Evolutionary conservation across 805 yeast genomes (phyloP), one percentile per base, ranked within the genome.

Genomic region (Lachancea dasiensis): DNA sequence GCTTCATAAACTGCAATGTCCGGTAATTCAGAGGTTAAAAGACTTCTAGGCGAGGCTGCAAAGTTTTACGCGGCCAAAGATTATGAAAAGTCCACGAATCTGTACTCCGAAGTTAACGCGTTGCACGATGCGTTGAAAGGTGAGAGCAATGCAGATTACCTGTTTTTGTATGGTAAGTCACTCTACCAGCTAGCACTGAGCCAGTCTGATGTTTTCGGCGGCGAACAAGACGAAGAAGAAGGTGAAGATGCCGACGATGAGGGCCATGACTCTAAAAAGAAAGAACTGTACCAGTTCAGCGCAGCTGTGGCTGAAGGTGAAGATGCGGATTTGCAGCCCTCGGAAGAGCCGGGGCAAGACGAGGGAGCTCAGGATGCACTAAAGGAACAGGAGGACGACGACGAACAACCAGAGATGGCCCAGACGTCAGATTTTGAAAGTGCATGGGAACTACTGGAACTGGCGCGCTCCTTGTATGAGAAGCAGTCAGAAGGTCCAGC

Each of bases 401-500:
- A 36, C 8, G 30, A 27, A 6, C 26, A 27, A 10, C 27, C 11
- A 7, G 35, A 27, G 13, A 41, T 25, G 10, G 47, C 39, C 4
- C 25, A 22, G 11, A 26, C 28, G 3, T 42, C 38, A n/a, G 45
- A 35, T 50, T 85, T 90, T 52, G 94, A 83, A 55, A 75, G 80
- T 13, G 95, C 96, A 0, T 84, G 95, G 92, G 92, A 84, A 36
- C 73, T 85, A 6, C 64, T 87, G 14, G 95, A 89, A 54, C 66
- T 85, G 27, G 73, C 95, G 2, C 72, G 96, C 45, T 69, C 81
- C 2, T 56, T 83, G 30, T 81, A 75, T 48, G 30, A 55, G 46
- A 21, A 53, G 36, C 30, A 52, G 24, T 33, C 60, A 6, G 63
- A 63, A 40, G 59, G 68, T 38, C 62, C 64, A 14, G 58, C 52